These are phyloP conservation scores for Podospora anserina DNA, from an alignment of 495 filamentous ascomycete genomes.

Conservation along the genomic window DNA sequence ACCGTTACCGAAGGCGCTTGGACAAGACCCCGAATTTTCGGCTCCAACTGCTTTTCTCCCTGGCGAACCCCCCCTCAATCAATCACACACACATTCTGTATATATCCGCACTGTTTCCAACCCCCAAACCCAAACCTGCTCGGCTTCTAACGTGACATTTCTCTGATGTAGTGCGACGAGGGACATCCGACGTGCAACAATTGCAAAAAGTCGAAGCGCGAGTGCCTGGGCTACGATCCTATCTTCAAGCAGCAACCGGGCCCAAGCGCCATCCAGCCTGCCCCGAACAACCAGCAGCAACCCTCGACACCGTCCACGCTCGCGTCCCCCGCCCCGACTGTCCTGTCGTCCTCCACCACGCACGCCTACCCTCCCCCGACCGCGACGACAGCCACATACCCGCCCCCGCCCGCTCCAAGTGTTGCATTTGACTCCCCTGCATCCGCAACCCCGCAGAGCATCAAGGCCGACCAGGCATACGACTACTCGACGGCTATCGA, in stretches of 20 bases:
- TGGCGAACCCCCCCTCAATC: conserved; percentile 8
- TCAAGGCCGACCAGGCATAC: conserved; percentile 57
- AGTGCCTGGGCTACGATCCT: conserved; percentile 96
- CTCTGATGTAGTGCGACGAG: conserved; percentile 78
- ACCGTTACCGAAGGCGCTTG: conserved; percentile 8
- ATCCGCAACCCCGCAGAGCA: conserved; percentile 52
- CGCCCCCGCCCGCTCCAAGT: conserved; percentile 21
- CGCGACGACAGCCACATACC: conserved; percentile 29
- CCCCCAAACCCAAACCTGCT: background rate
- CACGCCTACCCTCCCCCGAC: conserved; percentile 32
- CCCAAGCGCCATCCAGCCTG: conserved; percentile 75
- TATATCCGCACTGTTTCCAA: background rate
- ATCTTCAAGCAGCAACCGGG: conserved; percentile 89
- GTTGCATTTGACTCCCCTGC: conserved; percentile 38
- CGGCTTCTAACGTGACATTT: conserved; percentile 19
- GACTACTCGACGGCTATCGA: conserved; percentile 72
- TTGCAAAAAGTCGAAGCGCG: conserved; percentile 96
- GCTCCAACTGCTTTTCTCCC: conserved; percentile 10
- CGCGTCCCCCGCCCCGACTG: conserved; percentile 26
- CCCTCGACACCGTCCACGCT: conserved; percentile 29
- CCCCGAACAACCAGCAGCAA: conserved; percentile 34
- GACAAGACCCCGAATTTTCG: conserved; percentile 15
- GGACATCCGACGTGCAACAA: conserved; percentile 91
- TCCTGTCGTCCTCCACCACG: conserved; percentile 32
- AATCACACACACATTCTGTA: background rate